phyloP scores from a whole-genome alignment of 345 rosid species.

The Moricandia moricandioides region DNA sequence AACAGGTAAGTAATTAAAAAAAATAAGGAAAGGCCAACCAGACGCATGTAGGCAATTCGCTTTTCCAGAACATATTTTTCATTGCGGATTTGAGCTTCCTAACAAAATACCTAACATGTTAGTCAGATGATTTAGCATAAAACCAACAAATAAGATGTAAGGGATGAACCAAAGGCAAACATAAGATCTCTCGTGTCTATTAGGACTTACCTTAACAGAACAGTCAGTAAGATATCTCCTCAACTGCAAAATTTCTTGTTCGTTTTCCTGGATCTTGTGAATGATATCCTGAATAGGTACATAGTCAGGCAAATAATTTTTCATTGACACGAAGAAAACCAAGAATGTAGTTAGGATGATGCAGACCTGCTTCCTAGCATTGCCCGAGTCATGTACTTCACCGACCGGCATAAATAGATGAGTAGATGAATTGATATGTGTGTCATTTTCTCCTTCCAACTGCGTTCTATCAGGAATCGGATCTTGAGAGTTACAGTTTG shows the following conservation, averaged over 20 bases:
- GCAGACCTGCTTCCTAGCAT: slow-evolving; percentile 75
- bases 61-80: slow-evolving; percentile 86
- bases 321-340: slow-evolving; percentile 13
- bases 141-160: neutral
- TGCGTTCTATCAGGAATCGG: slow-evolving; percentile 45
- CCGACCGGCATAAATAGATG: slow-evolving; percentile 54
- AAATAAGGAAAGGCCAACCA: neutral
- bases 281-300: slow-evolving; percentile 49
- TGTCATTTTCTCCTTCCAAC: slow-evolving; percentile 52
- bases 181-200: slow-evolving; percentile 53
- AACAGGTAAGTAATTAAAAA: neutral
- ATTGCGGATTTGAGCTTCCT: slow-evolving; percentile 85
- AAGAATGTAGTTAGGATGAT: slow-evolving; percentile 22
- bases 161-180: neutral
- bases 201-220: slow-evolving; percentile 71
- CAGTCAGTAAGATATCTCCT: slow-evolving; percentile 70
- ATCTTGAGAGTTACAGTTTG: slow-evolving; percentile 23
- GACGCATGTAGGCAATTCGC: slow-evolving; percentile 42
- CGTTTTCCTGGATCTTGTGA: slow-evolving; percentile 61
- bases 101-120: slow-evolving; percentile 23
- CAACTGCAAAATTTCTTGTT: slow-evolving; percentile 77
- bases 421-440: slow-evolving; percentile 40
- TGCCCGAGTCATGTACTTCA: slow-evolving; percentile 52
- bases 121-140: slow-evolving; percentile 29
- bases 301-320: slow-evolving; percentile 6